Evolutionary conservation across 208 protist genomes (phyloP).

Genomic region (Plasmodiophora brassicae): DNA sequence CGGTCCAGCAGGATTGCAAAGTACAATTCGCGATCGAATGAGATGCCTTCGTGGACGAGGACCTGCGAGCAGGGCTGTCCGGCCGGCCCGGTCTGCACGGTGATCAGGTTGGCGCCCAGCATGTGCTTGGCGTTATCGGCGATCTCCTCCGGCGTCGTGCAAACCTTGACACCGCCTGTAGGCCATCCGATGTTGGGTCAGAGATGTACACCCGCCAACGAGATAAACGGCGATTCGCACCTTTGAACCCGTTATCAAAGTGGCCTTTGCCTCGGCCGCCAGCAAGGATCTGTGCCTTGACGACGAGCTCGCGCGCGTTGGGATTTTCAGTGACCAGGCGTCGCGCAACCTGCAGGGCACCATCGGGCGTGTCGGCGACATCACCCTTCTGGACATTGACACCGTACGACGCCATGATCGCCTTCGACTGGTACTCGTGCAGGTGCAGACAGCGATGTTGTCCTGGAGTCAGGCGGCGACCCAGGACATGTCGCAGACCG

Average conservation of each 20-base stretch:
- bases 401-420: constrained; percentile 39
- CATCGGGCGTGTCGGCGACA: background rate
- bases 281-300: constrained; percentile 78
- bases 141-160: background rate
- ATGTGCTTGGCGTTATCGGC: background rate
- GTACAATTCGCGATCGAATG: constrained; percentile 85
- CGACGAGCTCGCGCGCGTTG: constrained; percentile 36
- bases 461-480: no score
- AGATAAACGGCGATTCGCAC: background rate
- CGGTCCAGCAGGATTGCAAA: constrained; percentile 89
- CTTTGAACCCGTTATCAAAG: constrained; percentile 43
- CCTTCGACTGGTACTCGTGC: constrained; percentile 45
- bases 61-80: constrained; percentile 45
- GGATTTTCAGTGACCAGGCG: background rate
- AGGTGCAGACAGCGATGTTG: no score
- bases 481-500: no score
- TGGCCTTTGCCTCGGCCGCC: constrained; percentile 90
- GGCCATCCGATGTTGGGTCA: background rate
- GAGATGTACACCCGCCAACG: background rate
- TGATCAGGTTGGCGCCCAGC: constrained; percentile 26
- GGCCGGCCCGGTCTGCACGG: constrained; percentile 32
- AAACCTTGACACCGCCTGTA: constrained; percentile 36
- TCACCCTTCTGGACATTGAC: constrained; percentile 45
- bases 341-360: background rate
- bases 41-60: constrained; percentile 63